Base-by-base conservation (phyloP, 2,329 filamentous ascomycete genomes). In the Dothideomycetes sp. region DNA sequence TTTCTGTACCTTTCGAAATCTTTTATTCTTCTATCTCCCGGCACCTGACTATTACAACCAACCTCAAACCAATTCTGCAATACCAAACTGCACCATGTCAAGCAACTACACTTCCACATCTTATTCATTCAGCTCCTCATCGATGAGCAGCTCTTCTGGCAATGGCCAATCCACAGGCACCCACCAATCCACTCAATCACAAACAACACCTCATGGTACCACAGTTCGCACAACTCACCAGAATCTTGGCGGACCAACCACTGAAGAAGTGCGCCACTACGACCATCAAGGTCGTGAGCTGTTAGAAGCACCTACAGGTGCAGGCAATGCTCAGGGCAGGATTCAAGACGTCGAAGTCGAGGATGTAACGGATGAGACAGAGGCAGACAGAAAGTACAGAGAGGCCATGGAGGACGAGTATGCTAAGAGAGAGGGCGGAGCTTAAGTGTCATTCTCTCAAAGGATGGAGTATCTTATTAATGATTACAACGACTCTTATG, bases 371-470 rank as follows among this genome's bases (percentile, higher is more conserved):
- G 54, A 54, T 27, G 53, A 60, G 34, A 52, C 59, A 1, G 57
- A 61, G 33, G 51, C 53, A 2, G 60, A 61, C 43, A 59, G 53
- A 48, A 30, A 58, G 40, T 65, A 63, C 46, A 58, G 60, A 44
- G 59, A 65, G 50, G 53, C 52, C 16, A 65, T 66, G 47, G 61
- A 65, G 49, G 62, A 63, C 1, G 63, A 65, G 46, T 66, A 65
- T 51, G 63, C 62, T 2, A 65, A 65, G 57, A 51, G 61, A 19
- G 62, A 65, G 48, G 62, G 63, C 8, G 63, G 63, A 31, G 63
- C 62, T 29, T 65, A 41, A 33, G n/a, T 27, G 24, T n/a, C n/a
- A n/a, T n/a, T n/a, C n/a, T n/a, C n/a, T n/a, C n/a, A n/a, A n/a
- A n/a, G n/a, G n/a, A n/a, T n/a, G n/a, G n/a, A n/a, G n/a, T n/a